Percentiles rank a stretch among this genome's conserved stretches.
Conservation (phyloP, 73 alveolate species). For the Paramecium tetraurelia region DNA sequence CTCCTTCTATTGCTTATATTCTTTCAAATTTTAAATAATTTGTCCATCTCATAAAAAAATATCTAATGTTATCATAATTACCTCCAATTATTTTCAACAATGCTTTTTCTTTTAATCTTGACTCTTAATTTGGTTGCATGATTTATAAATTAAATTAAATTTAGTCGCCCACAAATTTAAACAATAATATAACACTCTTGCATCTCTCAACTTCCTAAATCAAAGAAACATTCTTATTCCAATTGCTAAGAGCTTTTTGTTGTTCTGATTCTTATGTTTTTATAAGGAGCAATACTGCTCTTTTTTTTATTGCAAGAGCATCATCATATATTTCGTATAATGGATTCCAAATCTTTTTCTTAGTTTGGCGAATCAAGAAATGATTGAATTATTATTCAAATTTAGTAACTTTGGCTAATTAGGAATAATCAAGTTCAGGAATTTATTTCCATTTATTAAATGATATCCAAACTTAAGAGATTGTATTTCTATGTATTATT, state of each 20-base stretch:
- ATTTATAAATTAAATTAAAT: not conserved
- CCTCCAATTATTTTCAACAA: not conserved
- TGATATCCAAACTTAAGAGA: not conserved
- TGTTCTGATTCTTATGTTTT: conserved; percentile 15
- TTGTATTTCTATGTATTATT: not conserved
- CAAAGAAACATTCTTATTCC: conserved; percentile 6
- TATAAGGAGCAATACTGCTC: not conserved
- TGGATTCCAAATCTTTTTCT: not conserved
- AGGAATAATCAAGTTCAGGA: not conserved
- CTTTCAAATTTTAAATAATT: not conserved
- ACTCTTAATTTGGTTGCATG: not conserved
- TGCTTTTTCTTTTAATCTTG: not conserved
- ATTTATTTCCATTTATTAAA: conserved; percentile 16
- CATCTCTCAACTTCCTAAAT: not conserved
- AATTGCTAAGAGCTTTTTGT: not conserved
- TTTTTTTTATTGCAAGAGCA: not conserved
- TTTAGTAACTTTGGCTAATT: not conserved
- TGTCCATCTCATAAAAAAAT: not conserved
- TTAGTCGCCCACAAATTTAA: not conserved
- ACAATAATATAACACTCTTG: not conserved
- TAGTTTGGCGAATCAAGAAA: not conserved
- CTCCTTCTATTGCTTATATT: not conserved
- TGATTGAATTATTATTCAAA: not conserved
- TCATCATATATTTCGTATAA: not conserved
- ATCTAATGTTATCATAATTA: not conserved